Evolutionary conservation across 768 basidiomycete species (phyloP), one percentile per base, ranked within the genome.

Genomic region (Psilocybe azurescens): DNA sequence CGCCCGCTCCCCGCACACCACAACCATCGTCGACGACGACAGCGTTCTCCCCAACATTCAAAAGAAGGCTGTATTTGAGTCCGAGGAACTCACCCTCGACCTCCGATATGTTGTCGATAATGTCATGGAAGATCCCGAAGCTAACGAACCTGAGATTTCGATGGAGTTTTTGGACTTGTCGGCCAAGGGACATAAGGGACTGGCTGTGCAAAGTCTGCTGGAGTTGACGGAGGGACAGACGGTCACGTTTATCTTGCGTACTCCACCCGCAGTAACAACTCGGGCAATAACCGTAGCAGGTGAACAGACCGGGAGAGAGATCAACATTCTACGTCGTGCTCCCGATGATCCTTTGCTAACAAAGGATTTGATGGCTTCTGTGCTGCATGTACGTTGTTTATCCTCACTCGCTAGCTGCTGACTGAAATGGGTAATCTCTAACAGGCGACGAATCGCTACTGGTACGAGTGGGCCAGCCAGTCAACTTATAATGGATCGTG

Each of bases 401-500:
- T 53, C 18, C 54, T 61, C 39, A 36, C 41, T 18, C 36, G 51
- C 4, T n/a, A n/a, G 13, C 5, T 14, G 16, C 14, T 16, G n/a
- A 33, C 14, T 24, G 7, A 39, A 28, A 29, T 39, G 28, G 3
- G 6, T 5, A 14, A 38, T 28, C 39, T 5, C 39, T 5, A 41
- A 11, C 11, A 78, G 86, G 83, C 86, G 4, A 97, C 96, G 3
- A 88, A 88, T 64, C 75, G 75, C 28, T 97, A 92, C 73, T 98
- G 95, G 95, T 88, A 87, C 63, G 78, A 85, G 20, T 98, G 96
- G 96, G 89, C 97, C 67, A 82, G 86, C n/a, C 84, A 86, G 65
- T 94, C 91, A 36, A 94, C 91, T 0, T 99, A 99, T 74, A 84
- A 83, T 13, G 97, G 97, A 0, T 86, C 94, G 14, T 99, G 97